Base-by-base conservation (phyloP, 2,329 filamentous ascomycete genomes). In the Pseudogymnoascus sp. region DNA sequence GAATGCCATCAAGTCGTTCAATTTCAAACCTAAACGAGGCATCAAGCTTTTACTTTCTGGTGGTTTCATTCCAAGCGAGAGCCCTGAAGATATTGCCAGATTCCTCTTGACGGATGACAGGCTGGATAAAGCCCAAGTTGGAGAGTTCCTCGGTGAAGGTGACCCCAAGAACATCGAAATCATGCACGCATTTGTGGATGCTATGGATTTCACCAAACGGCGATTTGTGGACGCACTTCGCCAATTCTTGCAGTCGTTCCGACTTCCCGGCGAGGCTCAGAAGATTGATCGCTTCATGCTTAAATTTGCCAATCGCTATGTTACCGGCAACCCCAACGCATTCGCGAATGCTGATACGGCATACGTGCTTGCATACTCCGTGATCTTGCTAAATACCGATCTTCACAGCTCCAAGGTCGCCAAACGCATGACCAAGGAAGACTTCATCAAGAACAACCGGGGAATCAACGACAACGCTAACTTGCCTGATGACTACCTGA, bases 231-330 rank as follows among this genome's bases (percentile, higher is more conserved):
- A 97, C 74, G 88, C 94, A 12, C 77, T 99, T 25, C 86, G 94
- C 37, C 87, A 91, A 62, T 99, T 99, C 70, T 78, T 99, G 11
- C 94, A 99, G 73, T 89, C 91, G 28, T 99, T 99, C 79, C 88
- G 94, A 65, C 79, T 99, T 12, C 94, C 94, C 0, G 94, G 94
- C 63, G 94, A 99, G 75, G 92, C 92, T 0, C 94, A 99, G 72
- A 99, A 99, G 78, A 99, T 99, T 67, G 94, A 99, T 84, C 90
- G 94, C 57, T 96, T 97, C 76, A 97, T 99, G 94, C 79, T 99
- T 67, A 99, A 99, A 74, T 99, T 97, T 75, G 94, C 94, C 8
- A 93, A 97, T 74, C 87, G 93, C 63, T 99, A 99, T 73, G 89
- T 96, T 59, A 88, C 87, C 63, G 92, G 92, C 30, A 99, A 99